Evolutionary conservation across 352 stramenopile genomes (phyloP).

Genomic region (Blastocystis sp.): DNA sequence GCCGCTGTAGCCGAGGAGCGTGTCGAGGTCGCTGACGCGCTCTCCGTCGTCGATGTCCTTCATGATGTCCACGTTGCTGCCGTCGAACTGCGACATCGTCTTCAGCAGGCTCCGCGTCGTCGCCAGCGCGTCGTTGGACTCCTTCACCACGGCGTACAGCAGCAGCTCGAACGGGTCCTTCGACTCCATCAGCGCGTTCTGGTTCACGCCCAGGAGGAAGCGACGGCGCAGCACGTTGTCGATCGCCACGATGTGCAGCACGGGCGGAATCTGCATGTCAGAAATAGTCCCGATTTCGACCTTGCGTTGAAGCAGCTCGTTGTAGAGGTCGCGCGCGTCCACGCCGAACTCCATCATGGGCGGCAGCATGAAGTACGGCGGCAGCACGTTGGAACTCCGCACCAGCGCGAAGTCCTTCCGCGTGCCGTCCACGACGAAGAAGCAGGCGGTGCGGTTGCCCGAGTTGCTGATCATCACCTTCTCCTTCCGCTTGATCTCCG

Average conservation of each 20-base stretch:
- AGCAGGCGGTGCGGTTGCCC: slow-evolving; percentile 21
- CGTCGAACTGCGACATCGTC: background rate
- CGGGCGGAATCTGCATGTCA: background rate
- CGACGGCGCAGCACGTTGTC: slow-evolving; percentile 37
- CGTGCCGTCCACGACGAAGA: slow-evolving; percentile 11
- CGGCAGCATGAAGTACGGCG: slow-evolving; percentile 18
- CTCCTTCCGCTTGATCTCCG: background rate
- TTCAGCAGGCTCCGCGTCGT: slow-evolving; percentile 43
- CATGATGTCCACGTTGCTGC: slow-evolving; percentile 1
- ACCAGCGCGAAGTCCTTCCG: slow-evolving; percentile 10
- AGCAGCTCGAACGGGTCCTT: background rate
- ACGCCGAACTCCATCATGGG: slow-evolving; percentile 61
- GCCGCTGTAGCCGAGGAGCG: background rate
- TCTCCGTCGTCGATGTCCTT: slow-evolving; percentile 15
- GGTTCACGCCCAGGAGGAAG: background rate
- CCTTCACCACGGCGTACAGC: background rate
- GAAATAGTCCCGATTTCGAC: background rate
- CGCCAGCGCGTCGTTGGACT: background rate
- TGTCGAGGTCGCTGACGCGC: slow-evolving; percentile 15
- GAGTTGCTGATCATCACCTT: slow-evolving; percentile 37
- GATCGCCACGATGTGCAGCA: background rate
- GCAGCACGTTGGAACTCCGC: slow-evolving; percentile 1
- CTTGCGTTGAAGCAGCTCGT: slow-evolving; percentile 1
- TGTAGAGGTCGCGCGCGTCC: background rate
- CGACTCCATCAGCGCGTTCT: slow-evolving; percentile 3